Base-by-base conservation (phyloP, 352 stramenopile genomes). In the Phytophthora ramorum region DNA sequence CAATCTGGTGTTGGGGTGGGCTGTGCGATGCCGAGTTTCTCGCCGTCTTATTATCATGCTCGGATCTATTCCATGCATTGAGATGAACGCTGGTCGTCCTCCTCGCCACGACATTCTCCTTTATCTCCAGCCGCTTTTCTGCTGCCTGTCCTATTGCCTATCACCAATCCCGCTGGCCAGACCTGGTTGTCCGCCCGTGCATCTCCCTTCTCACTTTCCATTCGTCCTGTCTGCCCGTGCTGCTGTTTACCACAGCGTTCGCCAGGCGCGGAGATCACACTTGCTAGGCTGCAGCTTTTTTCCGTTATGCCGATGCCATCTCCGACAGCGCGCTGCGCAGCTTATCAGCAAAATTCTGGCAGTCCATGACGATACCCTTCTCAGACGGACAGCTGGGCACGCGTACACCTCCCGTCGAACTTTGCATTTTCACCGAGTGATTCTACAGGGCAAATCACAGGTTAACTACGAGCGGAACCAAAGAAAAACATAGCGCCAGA, bases 391-490 rank as follows among this genome's bases (percentile, higher is more conserved):
- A 93, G 59, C 82, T 93, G 3, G 87, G 85, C 5, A 95, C 85
- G 51, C 85, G 83, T 62, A 92, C 85, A 28, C 87, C 85, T 62
- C 83, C 79, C 35, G 82, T 88, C 51, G 84, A 84, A 58, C 85
- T 93, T 65, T 93, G 85, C 76, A 95, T 88, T 66, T 90, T 93
- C 66, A 95, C 83, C 63, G 67, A 90, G 54, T 85, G 83, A 75
- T 95, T 92, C 87, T 95, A 19, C 17, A 53, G 14, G 35, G 56
- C 50, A 58, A 47, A 30, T 55, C 8, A 70, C 6, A 38, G 69
- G n/a, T 63, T 43, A 62, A 17, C 58, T 16, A 52, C 12, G 19
- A 57, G 24, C 63, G 10, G 34, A 55, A 20, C 12, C 4, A 44
- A 43, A 22, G 20, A 2, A 43, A 44, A 34, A 17, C 51, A 30